Conservation (phyloP, 139 green algal species). For the Closterium sp. region DNA sequence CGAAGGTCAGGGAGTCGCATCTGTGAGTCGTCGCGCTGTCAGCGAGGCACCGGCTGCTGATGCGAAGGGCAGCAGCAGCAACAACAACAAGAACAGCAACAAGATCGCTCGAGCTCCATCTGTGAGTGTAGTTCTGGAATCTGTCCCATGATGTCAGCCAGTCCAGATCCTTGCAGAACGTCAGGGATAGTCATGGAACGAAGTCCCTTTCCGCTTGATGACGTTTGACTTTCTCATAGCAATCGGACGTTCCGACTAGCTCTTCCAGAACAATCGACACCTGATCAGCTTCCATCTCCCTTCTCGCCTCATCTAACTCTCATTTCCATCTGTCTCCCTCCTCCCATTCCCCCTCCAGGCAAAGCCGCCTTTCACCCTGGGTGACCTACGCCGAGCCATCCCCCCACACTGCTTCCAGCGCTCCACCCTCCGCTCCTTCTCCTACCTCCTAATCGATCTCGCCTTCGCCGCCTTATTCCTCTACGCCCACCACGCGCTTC, state of each 20-base stretch:
- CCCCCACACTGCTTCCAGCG: constrained; percentile 82
- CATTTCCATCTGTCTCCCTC: background rate
- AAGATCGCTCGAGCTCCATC: background rate
- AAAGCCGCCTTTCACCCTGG: constrained; percentile 69
- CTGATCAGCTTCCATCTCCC: background rate
- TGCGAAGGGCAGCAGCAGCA: background rate
- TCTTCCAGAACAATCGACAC: background rate
- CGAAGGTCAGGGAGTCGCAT: background rate
- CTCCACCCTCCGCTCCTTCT: constrained; percentile 50
- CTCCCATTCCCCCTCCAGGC: constrained; percentile 2
- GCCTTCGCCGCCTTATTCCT: constrained; percentile 53
- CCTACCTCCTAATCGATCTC: constrained; percentile 72
- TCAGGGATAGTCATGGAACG: background rate
- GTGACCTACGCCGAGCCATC: constrained; percentile 72
- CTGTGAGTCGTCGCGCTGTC: background rate
- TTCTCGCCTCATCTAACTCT: background rate
- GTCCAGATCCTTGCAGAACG: background rate
- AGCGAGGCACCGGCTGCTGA: background rate
- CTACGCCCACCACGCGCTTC: constrained; percentile 59
- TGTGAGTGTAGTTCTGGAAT: background rate
- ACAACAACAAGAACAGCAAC: background rate
- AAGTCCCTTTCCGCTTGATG: background rate
- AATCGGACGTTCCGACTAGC: background rate
- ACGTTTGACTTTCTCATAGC: background rate
- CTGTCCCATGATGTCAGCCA: background rate